phyloP scores from a whole-genome alignment of 1,284 basidiomycete genomes.

The Ustilago tritici region DNA sequence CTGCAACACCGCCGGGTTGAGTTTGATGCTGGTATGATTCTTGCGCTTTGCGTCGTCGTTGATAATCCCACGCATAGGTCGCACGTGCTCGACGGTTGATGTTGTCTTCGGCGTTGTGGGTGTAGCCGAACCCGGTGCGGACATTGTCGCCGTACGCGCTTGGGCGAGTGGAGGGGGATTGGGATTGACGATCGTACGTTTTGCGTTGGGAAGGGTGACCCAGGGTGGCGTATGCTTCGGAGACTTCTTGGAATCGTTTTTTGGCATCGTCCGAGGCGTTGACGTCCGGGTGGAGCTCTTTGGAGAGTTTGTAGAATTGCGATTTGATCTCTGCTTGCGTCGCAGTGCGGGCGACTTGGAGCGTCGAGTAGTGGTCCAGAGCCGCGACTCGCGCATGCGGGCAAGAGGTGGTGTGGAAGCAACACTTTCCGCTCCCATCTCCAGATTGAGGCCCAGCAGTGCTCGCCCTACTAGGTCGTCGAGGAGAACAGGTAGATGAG shows the following conservation, averaged over 20 bases:
- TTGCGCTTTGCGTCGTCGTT: slow-evolving; percentile 32
- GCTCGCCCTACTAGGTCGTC: not conserved
- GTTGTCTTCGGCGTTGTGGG: slow-evolving; percentile 52
- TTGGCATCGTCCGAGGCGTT: slow-evolving; percentile 65
- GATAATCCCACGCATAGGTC: slow-evolving; percentile 68
- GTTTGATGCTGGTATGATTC: not conserved
- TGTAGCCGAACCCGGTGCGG: slow-evolving; percentile 23
- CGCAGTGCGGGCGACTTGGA: slow-evolving; percentile 48
- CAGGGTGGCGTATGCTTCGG: slow-evolving; percentile 65
- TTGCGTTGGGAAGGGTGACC: slow-evolving; percentile 32
- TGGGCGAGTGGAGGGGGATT: not conserved
- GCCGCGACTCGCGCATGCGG: not conserved
- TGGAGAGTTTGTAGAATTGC: slow-evolving; percentile 69
- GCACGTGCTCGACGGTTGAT: slow-evolving; percentile 55
- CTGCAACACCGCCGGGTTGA: not conserved
- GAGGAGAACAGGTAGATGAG: not conserved
- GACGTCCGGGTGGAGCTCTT: slow-evolving; percentile 66
- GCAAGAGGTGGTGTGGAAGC: slow-evolving; percentile 10
- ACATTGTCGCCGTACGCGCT: slow-evolving; percentile 33
- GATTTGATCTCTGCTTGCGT: slow-evolving; percentile 66
- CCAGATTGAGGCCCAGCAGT: not conserved
- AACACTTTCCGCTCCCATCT: slow-evolving; percentile 2
- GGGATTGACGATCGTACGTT: slow-evolving; percentile 26
- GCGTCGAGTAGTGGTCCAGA: slow-evolving; percentile 49
- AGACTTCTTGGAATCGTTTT: slow-evolving; percentile 64